Evolutionary conservation across 1,284 basidiomycete genomes (phyloP), one percentile per base, ranked within the genome.

Genomic region (Crucibulum parvulum): DNA sequence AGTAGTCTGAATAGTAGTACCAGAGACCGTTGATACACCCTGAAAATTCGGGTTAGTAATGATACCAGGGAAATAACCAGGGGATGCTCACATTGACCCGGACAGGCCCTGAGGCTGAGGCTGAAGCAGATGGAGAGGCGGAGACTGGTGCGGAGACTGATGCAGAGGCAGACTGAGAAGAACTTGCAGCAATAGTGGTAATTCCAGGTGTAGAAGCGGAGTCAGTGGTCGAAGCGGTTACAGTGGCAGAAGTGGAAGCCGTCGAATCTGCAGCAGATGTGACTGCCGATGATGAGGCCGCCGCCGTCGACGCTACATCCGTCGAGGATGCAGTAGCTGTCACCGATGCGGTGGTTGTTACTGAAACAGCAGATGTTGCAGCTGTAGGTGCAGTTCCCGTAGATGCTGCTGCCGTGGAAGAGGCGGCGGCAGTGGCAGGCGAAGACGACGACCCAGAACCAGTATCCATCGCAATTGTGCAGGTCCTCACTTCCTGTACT

Each of bases 401-500:
- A 48, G 47, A 43, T 45, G 60, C 55, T 52, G 60, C 38, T 13
- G 31, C 38, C 24, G 58, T 24, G 13, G 59, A 38, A 10, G 62
- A 55, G 24, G 39, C 62, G 18, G 58, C 51, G 6, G 51, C 24
- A 34, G 51, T 36, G 10, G 55, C 37, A 51, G 56, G 55, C 13
- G 65, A 51, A 6, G 58, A 37, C 13, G 64, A 37, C 35, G 52
- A 47, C n/a, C 53, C 18, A 8, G 39, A 55, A 11, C 36, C 36
- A 15, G 65, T 38, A 39, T 70, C 67, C 63, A 77, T 68, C 37
- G 75, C 63, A 38, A 87, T 58, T 9, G 81, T 84, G 69, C 91
- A 93, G 34, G 79, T 79, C 69, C 79, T 81, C 55, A 87, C 83
- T 70, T 90, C 85, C 68, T 84, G 75, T 35, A 91, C 81, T n/a